Percentiles rank a stretch among this genome's conserved stretches.
Evolutionary conservation across 2,329 filamentous ascomycete species (phyloP).

Genomic region (Pleurostoma richardsiae): DNA sequence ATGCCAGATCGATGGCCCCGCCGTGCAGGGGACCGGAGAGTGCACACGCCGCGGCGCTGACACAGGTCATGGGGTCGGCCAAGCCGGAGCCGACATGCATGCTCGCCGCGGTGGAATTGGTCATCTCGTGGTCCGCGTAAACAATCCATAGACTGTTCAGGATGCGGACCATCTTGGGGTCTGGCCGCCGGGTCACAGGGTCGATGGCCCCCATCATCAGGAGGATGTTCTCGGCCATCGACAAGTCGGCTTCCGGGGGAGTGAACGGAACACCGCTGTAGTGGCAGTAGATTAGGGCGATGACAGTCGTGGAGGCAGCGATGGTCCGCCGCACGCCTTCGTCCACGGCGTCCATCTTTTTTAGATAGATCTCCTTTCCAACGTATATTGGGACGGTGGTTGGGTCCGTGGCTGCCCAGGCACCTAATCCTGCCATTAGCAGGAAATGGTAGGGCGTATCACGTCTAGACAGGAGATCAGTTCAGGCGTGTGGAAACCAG

Average conservation of each 20-base stretch:
- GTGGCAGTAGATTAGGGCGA: slow-evolving; percentile 47
- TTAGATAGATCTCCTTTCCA: too few species aligned
- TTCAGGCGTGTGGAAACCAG: too few species aligned
- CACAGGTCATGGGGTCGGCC: slow-evolving; percentile 49
- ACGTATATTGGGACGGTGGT: too few species aligned
- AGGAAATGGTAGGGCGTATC: too few species aligned
- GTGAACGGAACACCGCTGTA: slow-evolving; percentile 46
- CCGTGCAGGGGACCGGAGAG: slow-evolving; percentile 54
- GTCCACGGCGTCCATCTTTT: too few species aligned
- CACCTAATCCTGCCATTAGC: too few species aligned
- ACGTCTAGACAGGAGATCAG: too few species aligned
- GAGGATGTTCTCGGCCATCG: slow-evolving; percentile 50
- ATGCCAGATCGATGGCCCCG: slow-evolving; percentile 53
- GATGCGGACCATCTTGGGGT: slow-evolving; percentile 43
- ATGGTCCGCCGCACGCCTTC: slow-evolving; percentile 29
- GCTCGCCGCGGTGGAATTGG: slow-evolving; percentile 50
- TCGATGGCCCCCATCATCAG: slow-evolving; percentile 48
- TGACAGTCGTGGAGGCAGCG: slow-evolving; percentile 44
- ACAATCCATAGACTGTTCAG: slow-evolving; percentile 50
- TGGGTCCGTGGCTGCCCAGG: too few species aligned
- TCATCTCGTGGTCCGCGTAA: slow-evolving; percentile 55
- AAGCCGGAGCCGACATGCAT: slow-evolving; percentile 51
- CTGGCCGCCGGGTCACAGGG: slow-evolving; percentile 37
- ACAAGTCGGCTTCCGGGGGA: slow-evolving; percentile 37
- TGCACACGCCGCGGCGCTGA: slow-evolving; percentile 46